Base-by-base conservation (phyloP, 352 stramenopile genomes). In the Phytopythium oedochilum region DNA sequence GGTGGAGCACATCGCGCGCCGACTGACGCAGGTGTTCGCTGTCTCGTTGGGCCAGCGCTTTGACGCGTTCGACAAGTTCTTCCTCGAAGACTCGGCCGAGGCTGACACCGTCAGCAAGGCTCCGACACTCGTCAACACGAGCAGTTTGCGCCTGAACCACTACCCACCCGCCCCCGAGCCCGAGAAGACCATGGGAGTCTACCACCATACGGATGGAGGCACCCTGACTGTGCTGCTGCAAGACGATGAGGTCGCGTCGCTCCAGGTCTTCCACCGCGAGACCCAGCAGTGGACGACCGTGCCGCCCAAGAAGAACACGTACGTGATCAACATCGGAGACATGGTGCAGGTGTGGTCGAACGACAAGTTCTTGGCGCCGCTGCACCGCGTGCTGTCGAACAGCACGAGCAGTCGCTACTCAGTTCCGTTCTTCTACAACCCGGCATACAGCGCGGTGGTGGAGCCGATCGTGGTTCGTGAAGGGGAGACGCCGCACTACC, bases 81-180 rank as follows among this genome's bases (percentile, higher is more conserved):
- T 83, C 49, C 64, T 65, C 14, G 23, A 49, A 14, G 1, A 26
- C 17, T 26, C 39, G 39, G 39, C n/a, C 20, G n/a, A n/a, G n/a
- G n/a, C n/a, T n/a, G n/a, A n/a, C n/a, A n/a, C n/a, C n/a, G n/a
- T n/a, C n/a, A n/a, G n/a, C n/a, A n/a, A n/a, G n/a, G n/a, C n/a
- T n/a, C n/a, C n/a, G n/a, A n/a, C n/a, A n/a, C n/a, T n/a, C n/a
- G n/a, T n/a, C 38, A 94, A 97, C 66, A 96, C 87, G n/a, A 96
- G 77, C 35, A 96, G 94, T 57, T 59, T 98, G 56, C 73, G 94
- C 32, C 65, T 97, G 26, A 98, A 98, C 60, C 86, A 96, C 64
- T 98, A 97, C 67, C 92, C 92, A 3, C 52, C 78, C 3, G 63
- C 73, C 1, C 68, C 69, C 0, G 66, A 84, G 11, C 70, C 71